Conservation (phyloP, 768 basidiomycete genomes). For the Tephrocybe sp. region DNA sequence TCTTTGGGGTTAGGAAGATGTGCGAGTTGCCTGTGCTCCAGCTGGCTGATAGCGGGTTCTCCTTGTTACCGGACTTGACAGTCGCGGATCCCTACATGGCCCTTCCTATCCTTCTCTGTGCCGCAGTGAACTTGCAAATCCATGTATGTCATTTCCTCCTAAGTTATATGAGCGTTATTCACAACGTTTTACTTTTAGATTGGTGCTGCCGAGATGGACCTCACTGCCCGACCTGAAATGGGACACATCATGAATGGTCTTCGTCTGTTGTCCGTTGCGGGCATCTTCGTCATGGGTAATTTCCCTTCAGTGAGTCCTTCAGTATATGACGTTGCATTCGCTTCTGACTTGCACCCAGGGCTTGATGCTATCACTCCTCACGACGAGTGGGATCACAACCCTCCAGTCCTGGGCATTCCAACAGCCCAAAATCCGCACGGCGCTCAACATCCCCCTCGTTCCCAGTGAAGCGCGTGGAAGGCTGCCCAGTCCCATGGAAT, state of each 20-base stretch:
- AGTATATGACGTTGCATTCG: neutral
- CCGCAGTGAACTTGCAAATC: conserved; percentile 70
- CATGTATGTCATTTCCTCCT: conserved; percentile 41
- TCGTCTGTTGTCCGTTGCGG: conserved; percentile 53
- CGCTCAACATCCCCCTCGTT: conserved; percentile 37
- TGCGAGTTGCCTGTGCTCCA: conserved; percentile 72
- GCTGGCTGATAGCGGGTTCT: conserved; percentile 73
- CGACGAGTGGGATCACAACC: conserved; percentile 42
- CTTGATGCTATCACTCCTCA: conserved; percentile 41
- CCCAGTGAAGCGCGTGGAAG: conserved; percentile 25
- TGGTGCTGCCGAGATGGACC: conserved; percentile 55
- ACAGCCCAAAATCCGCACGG: conserved; percentile 37
- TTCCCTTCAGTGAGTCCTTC: conserved; percentile 66
- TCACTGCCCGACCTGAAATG: conserved; percentile 49
- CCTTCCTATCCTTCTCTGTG: conserved; percentile 60
- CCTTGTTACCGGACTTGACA: conserved; percentile 77
- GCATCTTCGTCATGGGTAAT: conserved; percentile 44
- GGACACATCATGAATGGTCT: conserved; percentile 71
- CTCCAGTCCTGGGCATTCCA: conserved; percentile 52
- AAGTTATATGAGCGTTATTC: neutral
- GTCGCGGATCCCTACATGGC: conserved; percentile 73
- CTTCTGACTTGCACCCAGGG: conserved; percentile 27
- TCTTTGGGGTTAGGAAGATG: conserved; percentile 78
- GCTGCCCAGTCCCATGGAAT: conserved; percentile 30
- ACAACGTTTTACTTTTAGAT: conserved; percentile 26